Evolutionary conservation across 495 filamentous ascomycete genomes (phyloP).

Genomic region (Halenospora varia): DNA sequence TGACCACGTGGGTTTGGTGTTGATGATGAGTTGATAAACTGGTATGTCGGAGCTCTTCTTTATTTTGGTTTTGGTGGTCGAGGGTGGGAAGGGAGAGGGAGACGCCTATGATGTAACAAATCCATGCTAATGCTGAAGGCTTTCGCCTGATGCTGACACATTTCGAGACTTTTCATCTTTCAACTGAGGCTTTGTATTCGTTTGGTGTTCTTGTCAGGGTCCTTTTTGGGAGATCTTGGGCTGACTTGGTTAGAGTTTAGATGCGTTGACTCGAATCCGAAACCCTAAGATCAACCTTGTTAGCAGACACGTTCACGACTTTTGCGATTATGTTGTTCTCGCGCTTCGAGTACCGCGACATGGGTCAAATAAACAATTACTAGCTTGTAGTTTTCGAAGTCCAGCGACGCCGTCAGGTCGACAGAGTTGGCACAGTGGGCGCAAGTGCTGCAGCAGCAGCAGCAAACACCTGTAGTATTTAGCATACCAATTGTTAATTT

Average conservation of each 20-base stretch:
- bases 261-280: neutral
- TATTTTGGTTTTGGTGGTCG: neutral
- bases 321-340: too few relatives aligned
- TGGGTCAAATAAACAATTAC: too few relatives aligned
- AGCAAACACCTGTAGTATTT: too few relatives aligned
- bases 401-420: too few relatives aligned
- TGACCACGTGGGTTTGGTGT: neutral
- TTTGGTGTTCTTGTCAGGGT: neutral
- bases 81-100: too few relatives aligned
- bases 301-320: too few relatives aligned
- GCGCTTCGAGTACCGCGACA: too few relatives aligned
- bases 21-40: neutral
- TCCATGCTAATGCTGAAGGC: constrained; percentile 31
- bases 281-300: too few relatives aligned
- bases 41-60: neutral
- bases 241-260: neutral
- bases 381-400: too few relatives aligned
- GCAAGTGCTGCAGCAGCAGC: too few relatives aligned
- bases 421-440: too few relatives aligned
- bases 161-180: constrained; percentile 32
- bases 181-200: constrained; percentile 28
- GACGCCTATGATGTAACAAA: constrained; percentile 28
- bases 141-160: constrained; percentile 24
- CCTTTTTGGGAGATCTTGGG: neutral
- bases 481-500: too few relatives aligned